These are phyloP conservation scores for Madurella mycetomatis DNA, from an alignment of 2,329 filamentous ascomycete genomes.

Conservation along the genomic window DNA sequence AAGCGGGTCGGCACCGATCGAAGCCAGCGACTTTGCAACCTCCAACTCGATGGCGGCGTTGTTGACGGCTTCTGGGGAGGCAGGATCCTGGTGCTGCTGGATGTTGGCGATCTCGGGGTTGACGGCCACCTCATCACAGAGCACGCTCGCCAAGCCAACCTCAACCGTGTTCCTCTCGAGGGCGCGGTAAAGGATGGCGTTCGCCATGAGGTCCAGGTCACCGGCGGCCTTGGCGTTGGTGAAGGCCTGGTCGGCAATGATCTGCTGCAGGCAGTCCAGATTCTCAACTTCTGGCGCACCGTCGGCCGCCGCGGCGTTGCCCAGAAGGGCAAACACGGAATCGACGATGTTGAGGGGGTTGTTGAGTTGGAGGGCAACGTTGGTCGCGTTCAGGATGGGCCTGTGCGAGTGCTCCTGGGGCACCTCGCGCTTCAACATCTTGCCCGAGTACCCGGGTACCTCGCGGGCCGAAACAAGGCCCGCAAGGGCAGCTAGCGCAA, in stretches of 20 bases:
- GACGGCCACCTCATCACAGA: conserved; percentile 52
- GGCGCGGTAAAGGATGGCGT: conserved; percentile 50
- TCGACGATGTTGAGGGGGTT: conserved; percentile 47
- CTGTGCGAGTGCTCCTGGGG: conserved; percentile 50
- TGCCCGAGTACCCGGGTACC: conserved; percentile 22
- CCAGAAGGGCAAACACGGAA: conserved; percentile 47
- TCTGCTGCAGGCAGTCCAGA: conserved; percentile 56
- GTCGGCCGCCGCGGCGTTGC: conserved; percentile 37
- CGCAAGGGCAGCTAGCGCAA: conserved; percentile 29
- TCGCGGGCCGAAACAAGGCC: conserved; percentile 31
- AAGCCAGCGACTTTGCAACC: conserved; percentile 55
- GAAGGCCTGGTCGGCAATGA: conserved; percentile 55
- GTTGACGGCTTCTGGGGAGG: conserved; percentile 50
- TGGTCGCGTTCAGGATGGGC: conserved; percentile 37
- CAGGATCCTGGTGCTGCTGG: conserved; percentile 64
- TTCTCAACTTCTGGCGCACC: conserved; percentile 35
- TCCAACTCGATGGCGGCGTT: conserved; percentile 60
- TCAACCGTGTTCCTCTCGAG: conserved; percentile 57
- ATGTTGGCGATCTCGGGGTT: conserved; percentile 64
- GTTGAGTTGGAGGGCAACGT: conserved; percentile 37
- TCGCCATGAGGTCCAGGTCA: conserved; percentile 48
- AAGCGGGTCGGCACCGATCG: conserved; percentile 58
- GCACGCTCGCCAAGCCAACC: conserved; percentile 53
- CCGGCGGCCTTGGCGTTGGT: conserved; percentile 55
- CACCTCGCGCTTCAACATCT: conserved; percentile 40